Conservation (phyloP, 2,329 filamentous ascomycete genomes). For the Coniella vitis region DNA sequence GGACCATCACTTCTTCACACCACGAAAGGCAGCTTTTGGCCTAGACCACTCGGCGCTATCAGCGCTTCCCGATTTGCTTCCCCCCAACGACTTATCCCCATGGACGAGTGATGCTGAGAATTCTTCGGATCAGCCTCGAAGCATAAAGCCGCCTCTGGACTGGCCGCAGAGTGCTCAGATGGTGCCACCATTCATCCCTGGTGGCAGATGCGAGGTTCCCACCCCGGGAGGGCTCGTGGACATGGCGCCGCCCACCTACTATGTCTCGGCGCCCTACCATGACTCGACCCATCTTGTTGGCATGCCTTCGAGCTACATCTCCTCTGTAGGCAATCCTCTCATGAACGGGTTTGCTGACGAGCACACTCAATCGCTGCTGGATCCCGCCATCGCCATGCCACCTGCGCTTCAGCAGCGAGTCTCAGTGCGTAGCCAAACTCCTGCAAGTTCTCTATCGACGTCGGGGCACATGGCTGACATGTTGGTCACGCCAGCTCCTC, state of each 20-base stretch:
- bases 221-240: slow-evolving; percentile 20
- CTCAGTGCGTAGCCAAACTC: slow-evolving; percentile 44
- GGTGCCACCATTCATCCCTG: slow-evolving; percentile 22
- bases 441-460: slow-evolving; percentile 34
- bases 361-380: slow-evolving; percentile 21
- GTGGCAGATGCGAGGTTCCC: slow-evolving; percentile 15
- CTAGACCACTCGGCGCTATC: slow-evolving; percentile 15
- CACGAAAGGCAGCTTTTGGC: too few relatives aligned
- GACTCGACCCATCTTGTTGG: slow-evolving; percentile 22
- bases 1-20: too few relatives aligned
- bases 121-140: slow-evolving; percentile 29
- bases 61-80: slow-evolving; percentile 21
- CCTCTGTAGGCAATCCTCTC: slow-evolving; percentile 29
- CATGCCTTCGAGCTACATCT: slow-evolving; percentile 27
- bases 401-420: slow-evolving; percentile 29
- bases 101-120: slow-evolving; percentile 42
- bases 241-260: slow-evolving; percentile 20
- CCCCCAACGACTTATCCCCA: slow-evolving; percentile 30
- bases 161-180: slow-evolving; percentile 25
- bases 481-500: slow-evolving; percentile 38
- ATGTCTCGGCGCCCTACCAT: slow-evolving; percentile 23
- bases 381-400: slow-evolving; percentile 9
- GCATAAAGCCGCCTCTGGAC: slow-evolving; percentile 20
- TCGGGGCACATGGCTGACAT: slow-evolving; percentile 41
- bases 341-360: slow-evolving; percentile 31